A percentile compares a stretch with the other conserved stretches of the same genome.
Evolutionary conservation across 495 filamentous ascomycete species (phyloP).

Genomic region (Penicillium maclennaniae): DNA sequence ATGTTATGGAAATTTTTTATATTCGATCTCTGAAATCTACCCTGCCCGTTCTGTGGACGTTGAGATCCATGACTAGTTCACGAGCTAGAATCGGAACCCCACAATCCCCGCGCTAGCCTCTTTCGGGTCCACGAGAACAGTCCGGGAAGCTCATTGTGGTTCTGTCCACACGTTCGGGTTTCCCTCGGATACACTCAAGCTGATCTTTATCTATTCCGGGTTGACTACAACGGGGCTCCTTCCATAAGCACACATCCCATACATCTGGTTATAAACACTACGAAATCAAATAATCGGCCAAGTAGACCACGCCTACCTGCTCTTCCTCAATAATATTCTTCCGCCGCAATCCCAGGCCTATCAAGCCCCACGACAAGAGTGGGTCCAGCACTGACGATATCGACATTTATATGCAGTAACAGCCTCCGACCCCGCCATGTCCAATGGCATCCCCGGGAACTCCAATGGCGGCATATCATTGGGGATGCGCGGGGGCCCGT

Average conservation of each 20-base stretch:
- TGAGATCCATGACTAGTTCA: slow-evolving; percentile 1
- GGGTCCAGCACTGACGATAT: neutral
- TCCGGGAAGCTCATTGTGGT: slow-evolving; percentile 20
- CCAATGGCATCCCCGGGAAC: slow-evolving; percentile 13
- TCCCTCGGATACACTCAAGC: neutral
- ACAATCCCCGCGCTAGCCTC: slow-evolving; percentile 6
- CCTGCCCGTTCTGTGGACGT: slow-evolving; percentile 3
- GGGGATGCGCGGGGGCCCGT: slow-evolving; percentile 5
- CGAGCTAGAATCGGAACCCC: slow-evolving; percentile 26
- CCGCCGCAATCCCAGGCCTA: slow-evolving; percentile 2
- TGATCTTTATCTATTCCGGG: neutral
- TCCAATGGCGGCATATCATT: slow-evolving; percentile 3
- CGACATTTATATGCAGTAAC: neutral
- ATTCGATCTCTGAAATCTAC: too few relatives aligned
- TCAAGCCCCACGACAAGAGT: neutral
- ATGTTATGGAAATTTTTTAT: too few relatives aligned
- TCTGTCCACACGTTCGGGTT: neutral
- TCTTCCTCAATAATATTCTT: slow-evolving; percentile 21
- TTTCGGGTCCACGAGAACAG: slow-evolving; percentile 25
- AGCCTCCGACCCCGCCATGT: neutral
- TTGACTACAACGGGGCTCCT: neutral
- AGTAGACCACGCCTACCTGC: slow-evolving; percentile 17
- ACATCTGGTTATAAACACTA: too few relatives aligned
- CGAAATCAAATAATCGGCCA: too few relatives aligned
- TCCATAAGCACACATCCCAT: too few relatives aligned